These are phyloP conservation scores for Podospora pseudoanserina DNA, from an alignment of 495 filamentous ascomycete genomes.

Conservation along the genomic window DNA sequence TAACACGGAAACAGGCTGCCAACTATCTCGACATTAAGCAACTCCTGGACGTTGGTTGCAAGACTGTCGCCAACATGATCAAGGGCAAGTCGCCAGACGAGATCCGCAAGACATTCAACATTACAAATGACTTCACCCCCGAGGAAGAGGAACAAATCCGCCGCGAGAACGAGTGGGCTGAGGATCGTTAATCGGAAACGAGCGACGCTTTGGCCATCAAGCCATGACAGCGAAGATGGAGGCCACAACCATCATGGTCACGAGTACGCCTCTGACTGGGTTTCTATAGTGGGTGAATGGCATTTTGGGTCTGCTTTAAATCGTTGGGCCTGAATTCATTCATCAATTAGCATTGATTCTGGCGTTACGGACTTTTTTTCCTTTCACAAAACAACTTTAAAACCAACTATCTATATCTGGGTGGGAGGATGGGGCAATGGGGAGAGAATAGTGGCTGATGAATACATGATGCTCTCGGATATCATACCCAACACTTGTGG, in stretches of 20 bases:
- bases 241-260: background rate
- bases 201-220: background rate
- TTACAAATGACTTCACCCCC: slow-evolving; percentile 77
- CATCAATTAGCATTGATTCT: background rate
- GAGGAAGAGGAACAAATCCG: slow-evolving; percentile 82
- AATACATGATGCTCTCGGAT: background rate
- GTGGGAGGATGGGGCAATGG: background rate
- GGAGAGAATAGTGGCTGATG: background rate
- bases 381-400: background rate
- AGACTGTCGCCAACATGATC: slow-evolving; percentile 84
- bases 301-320: background rate
- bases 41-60: slow-evolving; percentile 76
- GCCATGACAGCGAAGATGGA: background rate
- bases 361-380: background rate
- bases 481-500: background rate
- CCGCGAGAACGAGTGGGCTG: slow-evolving; percentile 80
- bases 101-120: slow-evolving; percentile 81
- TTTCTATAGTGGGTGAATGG: background rate
- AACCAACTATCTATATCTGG: background rate
- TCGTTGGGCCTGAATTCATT: background rate
- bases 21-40: slow-evolving; percentile 83
- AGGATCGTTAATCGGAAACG: slow-evolving; percentile 52
- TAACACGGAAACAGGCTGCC: slow-evolving; percentile 49
- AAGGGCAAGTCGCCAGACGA: slow-evolving; percentile 81
- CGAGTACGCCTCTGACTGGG: background rate